A percentile compares a stretch with the other conserved stretches of the same genome.
Conservation (phyloP, 768 basidiomycete species). For the Phanerodontia chrysosporium region DNA sequence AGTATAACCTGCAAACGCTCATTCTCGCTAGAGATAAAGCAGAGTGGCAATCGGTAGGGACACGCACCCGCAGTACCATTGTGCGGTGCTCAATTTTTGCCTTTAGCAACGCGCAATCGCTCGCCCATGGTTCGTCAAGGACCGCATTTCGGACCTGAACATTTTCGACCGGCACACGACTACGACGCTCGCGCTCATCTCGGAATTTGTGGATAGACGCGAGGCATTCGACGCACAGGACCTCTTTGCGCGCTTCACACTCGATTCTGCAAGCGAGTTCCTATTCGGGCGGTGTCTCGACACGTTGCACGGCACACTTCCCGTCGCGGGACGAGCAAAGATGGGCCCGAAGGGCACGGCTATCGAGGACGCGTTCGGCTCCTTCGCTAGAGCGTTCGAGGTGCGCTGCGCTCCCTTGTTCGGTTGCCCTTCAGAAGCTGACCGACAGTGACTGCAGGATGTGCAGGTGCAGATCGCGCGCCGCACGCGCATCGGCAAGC, state of each 20-base stretch:
- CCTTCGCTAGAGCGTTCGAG: constrained; percentile 39
- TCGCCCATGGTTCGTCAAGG: constrained; percentile 70
- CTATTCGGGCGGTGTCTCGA: constrained; percentile 42
- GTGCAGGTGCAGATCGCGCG: constrained; percentile 31
- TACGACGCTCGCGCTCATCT: constrained; percentile 44
- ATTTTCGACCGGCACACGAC: constrained; percentile 54
- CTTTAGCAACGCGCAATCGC: constrained; percentile 59
- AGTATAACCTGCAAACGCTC: background rate
- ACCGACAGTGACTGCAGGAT: too few species aligned
- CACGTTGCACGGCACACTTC: constrained; percentile 32
- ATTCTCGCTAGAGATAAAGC: background rate
- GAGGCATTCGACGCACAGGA: constrained; percentile 54
- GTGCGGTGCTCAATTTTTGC: constrained; percentile 9
- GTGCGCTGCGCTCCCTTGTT: background rate
- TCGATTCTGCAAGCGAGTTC: constrained; percentile 52
- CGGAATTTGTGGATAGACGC: constrained; percentile 29
- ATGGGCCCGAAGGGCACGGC: background rate
- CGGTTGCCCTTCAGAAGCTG: background rate
- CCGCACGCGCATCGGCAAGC: constrained; percentile 31
- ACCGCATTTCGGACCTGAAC: constrained; percentile 65
- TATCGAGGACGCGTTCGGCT: constrained; percentile 33
- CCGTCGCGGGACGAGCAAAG: constrained; percentile 30
- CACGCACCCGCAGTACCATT: background rate
- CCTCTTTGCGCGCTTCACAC: constrained; percentile 41
- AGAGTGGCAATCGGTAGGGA: background rate